These are phyloP conservation scores for Coelastrella sp. DNA, from an alignment of 139 green algal genomes.

Conservation along the genomic window DNA sequence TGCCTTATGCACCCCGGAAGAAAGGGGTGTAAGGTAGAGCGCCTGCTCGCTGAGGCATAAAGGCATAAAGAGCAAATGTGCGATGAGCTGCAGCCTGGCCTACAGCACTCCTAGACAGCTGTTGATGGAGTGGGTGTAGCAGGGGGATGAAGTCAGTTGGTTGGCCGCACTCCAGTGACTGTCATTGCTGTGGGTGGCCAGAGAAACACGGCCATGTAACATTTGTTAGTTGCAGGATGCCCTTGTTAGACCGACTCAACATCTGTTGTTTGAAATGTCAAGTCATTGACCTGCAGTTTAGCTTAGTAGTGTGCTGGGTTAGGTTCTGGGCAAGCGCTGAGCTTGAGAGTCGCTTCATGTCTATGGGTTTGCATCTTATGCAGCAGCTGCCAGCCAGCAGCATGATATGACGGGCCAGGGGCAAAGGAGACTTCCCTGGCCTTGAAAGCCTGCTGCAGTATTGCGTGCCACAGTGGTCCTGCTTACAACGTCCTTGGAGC, in stretches of 20 bases:
- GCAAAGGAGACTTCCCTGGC: conserved; percentile 15
- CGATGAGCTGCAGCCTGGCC: neutral
- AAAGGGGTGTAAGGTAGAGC: conserved; percentile 85
- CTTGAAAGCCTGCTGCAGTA: neutral
- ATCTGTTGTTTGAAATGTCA: too few species aligned
- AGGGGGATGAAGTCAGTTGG: too few species aligned
- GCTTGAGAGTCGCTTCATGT: neutral
- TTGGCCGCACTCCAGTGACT: too few species aligned
- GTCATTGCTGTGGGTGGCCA: too few species aligned
- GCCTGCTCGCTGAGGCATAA: conserved; percentile 35
- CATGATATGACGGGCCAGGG: conserved; percentile 8
- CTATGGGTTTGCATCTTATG: neutral
- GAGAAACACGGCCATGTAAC: too few species aligned
- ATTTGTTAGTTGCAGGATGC: too few species aligned
- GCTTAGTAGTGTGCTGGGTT: too few species aligned
- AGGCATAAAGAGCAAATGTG: too few species aligned
- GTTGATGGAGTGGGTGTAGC: neutral
- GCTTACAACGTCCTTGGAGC: conserved; percentile 44
- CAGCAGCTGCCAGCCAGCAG: neutral
- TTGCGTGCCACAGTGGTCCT: neutral
- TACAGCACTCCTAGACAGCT: neutral
- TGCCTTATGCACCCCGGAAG: conserved; percentile 78
- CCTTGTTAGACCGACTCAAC: too few species aligned
- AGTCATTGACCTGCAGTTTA: too few species aligned
- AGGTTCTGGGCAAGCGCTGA: neutral